Percentiles rank a stretch among this genome's conserved stretches.
These are phyloP conservation scores for Maudiozyma saulgeensis DNA, from an alignment of 805 yeast species.

Conservation along the genomic window DNA sequence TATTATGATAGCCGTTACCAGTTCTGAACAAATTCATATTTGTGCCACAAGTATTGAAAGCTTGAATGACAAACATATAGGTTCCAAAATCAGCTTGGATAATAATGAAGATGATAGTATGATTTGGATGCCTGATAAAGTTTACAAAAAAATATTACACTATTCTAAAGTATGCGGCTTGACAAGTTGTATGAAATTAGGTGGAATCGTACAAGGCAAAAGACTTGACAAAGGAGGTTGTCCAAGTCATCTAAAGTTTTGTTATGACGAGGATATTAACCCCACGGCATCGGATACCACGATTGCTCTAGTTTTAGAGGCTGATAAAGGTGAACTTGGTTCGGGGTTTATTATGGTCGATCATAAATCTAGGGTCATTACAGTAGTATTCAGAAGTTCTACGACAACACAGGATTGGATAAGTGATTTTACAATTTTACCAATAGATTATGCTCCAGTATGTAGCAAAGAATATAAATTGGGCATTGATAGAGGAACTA, in stretches of 20 bases:
- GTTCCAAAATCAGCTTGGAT: background rate
- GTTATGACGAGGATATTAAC: constrained; percentile 19
- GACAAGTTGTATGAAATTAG: constrained; percentile 28
- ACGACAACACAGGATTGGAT: constrained; percentile 52
- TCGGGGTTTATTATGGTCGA: constrained; percentile 49
- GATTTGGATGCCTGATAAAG: constrained; percentile 1
- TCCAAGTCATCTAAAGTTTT: constrained; percentile 23
- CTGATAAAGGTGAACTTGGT: constrained; percentile 39
- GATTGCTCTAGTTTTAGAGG: constrained; percentile 34
- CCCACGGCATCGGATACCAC: constrained; percentile 26
- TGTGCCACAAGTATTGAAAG: no score
- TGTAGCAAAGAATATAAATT: constrained; percentile 19
- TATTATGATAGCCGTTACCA: no score
- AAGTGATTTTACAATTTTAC: constrained; percentile 43
- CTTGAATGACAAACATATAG: no score
- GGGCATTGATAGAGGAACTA: constrained; percentile 15
- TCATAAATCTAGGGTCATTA: constrained; percentile 33
- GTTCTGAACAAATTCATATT: no score
- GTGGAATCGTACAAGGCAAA: constrained; percentile 15
- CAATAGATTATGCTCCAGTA: constrained; percentile 40
- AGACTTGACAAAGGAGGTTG: constrained; percentile 28
- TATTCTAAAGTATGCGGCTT: constrained; percentile 29
- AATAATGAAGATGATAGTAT: constrained; percentile 2
- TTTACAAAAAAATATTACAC: constrained; percentile 26
- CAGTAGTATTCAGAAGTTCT: constrained; percentile 56